These are phyloP conservation scores for Botrytis aclada DNA, from an alignment of 2,329 filamentous ascomycete genomes.

Conservation along the genomic window DNA sequence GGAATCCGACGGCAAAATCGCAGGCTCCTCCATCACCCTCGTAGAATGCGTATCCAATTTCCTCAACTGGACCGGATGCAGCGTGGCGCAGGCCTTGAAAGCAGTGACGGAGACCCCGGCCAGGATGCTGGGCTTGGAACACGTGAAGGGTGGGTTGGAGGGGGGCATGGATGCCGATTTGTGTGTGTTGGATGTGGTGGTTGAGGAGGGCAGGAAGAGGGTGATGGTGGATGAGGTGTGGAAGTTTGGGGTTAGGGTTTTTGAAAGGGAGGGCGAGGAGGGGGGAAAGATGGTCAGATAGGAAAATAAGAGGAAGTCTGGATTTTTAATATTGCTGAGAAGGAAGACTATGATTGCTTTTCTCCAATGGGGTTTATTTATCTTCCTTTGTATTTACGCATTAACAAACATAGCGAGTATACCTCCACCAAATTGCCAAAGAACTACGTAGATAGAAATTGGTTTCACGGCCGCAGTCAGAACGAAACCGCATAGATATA, in stretches of 20 bases:
- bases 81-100: conserved; percentile 64
- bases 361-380: neutral
- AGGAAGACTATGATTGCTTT: neutral
- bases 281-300: neutral
- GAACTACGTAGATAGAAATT: neutral
- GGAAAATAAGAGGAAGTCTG: neutral
- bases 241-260: conserved; percentile 29
- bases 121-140: conserved; percentile 66
- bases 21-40: conserved; percentile 70
- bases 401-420: no score
- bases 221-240: conserved; percentile 41
- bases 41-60: conserved; percentile 83
- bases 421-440: neutral
- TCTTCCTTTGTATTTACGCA: neutral
- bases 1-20: conserved; percentile 75
- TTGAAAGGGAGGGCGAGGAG: conserved; percentile 12
- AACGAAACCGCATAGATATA: neutral
- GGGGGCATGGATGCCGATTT: conserved; percentile 66
- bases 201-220: conserved; percentile 44
- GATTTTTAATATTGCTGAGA: neutral
- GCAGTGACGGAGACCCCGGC: conserved; percentile 76
- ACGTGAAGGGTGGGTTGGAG: conserved; percentile 62
- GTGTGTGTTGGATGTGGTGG: conserved; percentile 61
- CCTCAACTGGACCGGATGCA: conserved; percentile 67
- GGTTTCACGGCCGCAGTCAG: neutral